Evolutionary conservation across 139 green algal species (phyloP), one percentile per base, ranked within the genome.

Genomic region (Raphidocelis subcapitata): DNA sequence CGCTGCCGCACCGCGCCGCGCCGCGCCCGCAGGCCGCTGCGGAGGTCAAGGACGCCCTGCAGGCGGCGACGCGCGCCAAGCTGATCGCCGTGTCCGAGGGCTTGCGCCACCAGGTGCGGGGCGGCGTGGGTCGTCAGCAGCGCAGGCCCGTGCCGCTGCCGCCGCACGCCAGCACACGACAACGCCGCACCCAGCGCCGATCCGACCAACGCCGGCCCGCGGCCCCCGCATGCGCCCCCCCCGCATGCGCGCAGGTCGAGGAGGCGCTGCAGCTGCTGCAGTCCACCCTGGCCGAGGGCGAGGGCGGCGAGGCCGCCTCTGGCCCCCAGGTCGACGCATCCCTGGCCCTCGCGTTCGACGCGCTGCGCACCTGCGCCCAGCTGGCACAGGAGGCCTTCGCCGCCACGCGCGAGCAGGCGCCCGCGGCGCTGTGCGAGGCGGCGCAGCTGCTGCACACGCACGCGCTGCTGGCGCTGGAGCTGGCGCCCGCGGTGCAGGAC

Each of bases 401-500:
- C 5, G 71, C 62, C 36, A 79, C 55, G 32, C 46, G 73, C n/a
- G 62, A 44, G 3, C 36, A 51, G 2, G 57, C 79, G 12, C 77
- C 83, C 3, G 57, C 69, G 31, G 35, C 67, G 20, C 67, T 91
- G 23, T 35, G 72, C 21, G 46, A 59, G 15, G 61, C 66, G 12
- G 84, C 84, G 0, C 16, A 60, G 12, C 61, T 79, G 41, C 74
- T 92, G 72, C 87, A 92, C 44, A 82, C 89, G 74, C 57, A 83
- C 41, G 69, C 75, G 1, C 37, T 92, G 0, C 77, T 89, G 75
- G 84, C 66, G 15, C 56, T 85, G 28, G 72, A 84, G 10, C n/a
- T 29, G 24, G 29, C 61, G 29, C 81, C 81, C 21, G 76, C 75
- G 12, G 24, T 95, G 37, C 86, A 94, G 60, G 87, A 96, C 21